Conservation (phyloP, 2,329 filamentous ascomycete species). For the Fusarium begoniae region DNA sequence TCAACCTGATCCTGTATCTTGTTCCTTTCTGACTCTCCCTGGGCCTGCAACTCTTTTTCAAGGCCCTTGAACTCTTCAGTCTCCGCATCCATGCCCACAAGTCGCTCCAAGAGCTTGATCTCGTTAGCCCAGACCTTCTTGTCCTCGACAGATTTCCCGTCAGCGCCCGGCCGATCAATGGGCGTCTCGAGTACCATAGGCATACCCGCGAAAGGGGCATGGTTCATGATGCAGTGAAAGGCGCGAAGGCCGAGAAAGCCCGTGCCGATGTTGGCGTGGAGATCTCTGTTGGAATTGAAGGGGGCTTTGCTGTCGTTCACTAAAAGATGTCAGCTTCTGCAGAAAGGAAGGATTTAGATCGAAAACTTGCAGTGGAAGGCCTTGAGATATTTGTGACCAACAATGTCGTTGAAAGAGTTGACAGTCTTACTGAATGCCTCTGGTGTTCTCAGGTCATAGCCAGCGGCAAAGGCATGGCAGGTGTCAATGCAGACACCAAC, state of each 20-base stretch:
- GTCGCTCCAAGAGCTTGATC: constrained; percentile 90
- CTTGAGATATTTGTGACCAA: constrained; percentile 81
- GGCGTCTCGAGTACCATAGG: constrained; percentile 98
- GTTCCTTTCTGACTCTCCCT: constrained; percentile 75
- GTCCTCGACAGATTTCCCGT: constrained; percentile 78
- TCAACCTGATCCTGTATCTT: constrained; percentile 83
- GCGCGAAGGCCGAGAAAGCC: constrained; percentile 90
- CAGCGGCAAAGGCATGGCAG: constrained; percentile 94
- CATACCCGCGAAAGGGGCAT: constrained; percentile 75
- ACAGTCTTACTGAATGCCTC: constrained; percentile 78
- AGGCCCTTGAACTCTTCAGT: constrained; percentile 75
- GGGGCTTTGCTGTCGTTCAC: constrained; percentile 97
- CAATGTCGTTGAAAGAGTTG: constrained; percentile 76
- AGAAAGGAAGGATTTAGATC: background rate
- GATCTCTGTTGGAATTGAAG: constrained; percentile 79
- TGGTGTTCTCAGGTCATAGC: constrained; percentile 85
- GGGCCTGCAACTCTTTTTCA: constrained; percentile 71
- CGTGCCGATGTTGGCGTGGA: constrained; percentile 96
- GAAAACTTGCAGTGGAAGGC: constrained; percentile 73
- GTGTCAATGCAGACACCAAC: constrained; percentile 97
- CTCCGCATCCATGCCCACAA: constrained; percentile 85
- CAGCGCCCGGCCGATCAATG: constrained; percentile 74
- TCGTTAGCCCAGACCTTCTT: constrained; percentile 88
- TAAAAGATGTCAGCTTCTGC: constrained; percentile 30
- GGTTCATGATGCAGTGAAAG: constrained; percentile 92